These are phyloP conservation scores for Globisporangium megalacanthum DNA, from an alignment of 352 stramenopile genomes.

Conservation along the genomic window DNA sequence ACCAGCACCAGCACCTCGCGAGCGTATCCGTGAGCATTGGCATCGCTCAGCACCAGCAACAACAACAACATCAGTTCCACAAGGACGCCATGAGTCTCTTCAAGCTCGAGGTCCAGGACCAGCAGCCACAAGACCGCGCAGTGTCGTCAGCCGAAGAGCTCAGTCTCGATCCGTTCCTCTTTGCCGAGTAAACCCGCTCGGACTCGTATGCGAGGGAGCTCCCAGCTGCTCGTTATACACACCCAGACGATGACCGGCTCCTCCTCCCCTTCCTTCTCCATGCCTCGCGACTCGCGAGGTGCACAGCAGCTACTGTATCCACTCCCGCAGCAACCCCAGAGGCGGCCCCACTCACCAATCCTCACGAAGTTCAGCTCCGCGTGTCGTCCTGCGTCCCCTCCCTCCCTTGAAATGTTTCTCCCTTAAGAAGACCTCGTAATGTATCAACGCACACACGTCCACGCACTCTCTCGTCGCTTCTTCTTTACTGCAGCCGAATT, in stretches of 20 bases:
- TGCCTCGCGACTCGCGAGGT: slow-evolving; percentile 4
- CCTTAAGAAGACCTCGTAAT: neutral
- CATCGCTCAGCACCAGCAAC: slow-evolving; percentile 1
- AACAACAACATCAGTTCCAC: slow-evolving; percentile 32
- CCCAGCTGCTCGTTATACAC: neutral
- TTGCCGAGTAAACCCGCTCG: slow-evolving; percentile 38
- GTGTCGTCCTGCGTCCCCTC: too few relatives aligned
- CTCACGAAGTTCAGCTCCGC: neutral
- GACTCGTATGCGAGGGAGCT: neutral
- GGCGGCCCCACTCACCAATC: neutral
- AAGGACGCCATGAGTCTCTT: slow-evolving; percentile 20
- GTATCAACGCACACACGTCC: neutral
- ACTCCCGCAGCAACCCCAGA: neutral
- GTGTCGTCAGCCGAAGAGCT: slow-evolving; percentile 52
- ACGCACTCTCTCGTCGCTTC: too few relatives aligned
- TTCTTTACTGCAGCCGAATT: too few relatives aligned
- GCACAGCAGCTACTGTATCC: slow-evolving; percentile 16
- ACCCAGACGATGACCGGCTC: neutral
- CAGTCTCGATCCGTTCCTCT: slow-evolving; percentile 60
- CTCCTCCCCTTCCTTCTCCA: neutral
- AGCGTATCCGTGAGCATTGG: slow-evolving; percentile 18
- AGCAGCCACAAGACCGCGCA: slow-evolving; percentile 32
- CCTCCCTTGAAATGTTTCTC: too few relatives aligned
- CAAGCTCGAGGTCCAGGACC: neutral
- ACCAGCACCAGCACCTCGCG: slow-evolving; percentile 6